These are phyloP conservation scores for Gossypium aridum DNA, from an alignment of 441 rosid genomes.

Conservation along the genomic window DNA sequence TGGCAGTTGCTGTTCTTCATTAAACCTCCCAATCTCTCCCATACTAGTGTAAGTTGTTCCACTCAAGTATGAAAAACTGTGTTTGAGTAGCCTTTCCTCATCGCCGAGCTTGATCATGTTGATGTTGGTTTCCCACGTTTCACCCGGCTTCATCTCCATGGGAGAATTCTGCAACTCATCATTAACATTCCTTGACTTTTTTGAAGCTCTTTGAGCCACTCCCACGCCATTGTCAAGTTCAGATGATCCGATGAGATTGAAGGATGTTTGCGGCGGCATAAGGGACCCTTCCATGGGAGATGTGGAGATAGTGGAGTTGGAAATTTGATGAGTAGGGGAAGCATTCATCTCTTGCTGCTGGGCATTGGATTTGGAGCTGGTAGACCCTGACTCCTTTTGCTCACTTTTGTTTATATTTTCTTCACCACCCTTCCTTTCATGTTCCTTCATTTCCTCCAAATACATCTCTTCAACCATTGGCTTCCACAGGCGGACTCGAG, in stretches of 20 bases:
- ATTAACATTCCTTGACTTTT: slow-evolving; percentile 26
- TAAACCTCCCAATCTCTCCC: slow-evolving; percentile 39
- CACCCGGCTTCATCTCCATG: slow-evolving; percentile 30
- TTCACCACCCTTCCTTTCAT: slow-evolving; percentile 24
- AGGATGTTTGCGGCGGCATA: slow-evolving; percentile 19
- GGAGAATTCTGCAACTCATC: slow-evolving; percentile 23
- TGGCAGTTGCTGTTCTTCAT: slow-evolving; percentile 27
- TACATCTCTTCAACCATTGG: slow-evolving; percentile 70
- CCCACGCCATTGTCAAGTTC: slow-evolving; percentile 20
- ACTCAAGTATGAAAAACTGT: slow-evolving; percentile 21
- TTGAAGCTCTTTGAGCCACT: slow-evolving; percentile 25
- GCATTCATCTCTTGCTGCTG: slow-evolving; percentile 14
- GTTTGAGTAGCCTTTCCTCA: slow-evolving; percentile 21
- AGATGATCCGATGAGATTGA: slow-evolving; percentile 36
- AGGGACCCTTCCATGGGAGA: slow-evolving; percentile 30
- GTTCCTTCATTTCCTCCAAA: slow-evolving; percentile 41
- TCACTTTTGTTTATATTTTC: slow-evolving; percentile 19
- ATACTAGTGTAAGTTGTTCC: slow-evolving; percentile 18
- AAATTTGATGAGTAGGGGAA: slow-evolving; percentile 3
- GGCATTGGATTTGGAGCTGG: neutral
- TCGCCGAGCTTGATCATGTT: slow-evolving; percentile 8
- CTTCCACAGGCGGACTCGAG: slow-evolving; percentile 63
- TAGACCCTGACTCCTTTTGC: slow-evolving; percentile 21
- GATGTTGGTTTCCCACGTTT: slow-evolving; percentile 12
- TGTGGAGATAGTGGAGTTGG: slow-evolving; percentile 31